These are phyloP conservation scores for Termitomyces sp. DNA, from an alignment of 768 basidiomycete species.

Conservation along the genomic window DNA sequence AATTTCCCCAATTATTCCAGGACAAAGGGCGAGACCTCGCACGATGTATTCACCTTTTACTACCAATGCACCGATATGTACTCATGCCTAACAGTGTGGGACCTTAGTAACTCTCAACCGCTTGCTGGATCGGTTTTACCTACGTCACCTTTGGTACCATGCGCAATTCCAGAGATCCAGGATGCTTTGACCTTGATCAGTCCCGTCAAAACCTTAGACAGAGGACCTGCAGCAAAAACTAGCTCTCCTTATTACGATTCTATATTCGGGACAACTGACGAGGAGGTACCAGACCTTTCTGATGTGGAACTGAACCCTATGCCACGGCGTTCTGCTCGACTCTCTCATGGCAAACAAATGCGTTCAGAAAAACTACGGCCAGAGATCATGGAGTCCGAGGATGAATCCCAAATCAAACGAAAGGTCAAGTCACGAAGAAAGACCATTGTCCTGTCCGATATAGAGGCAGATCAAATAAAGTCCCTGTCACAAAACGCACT, in stretches of 20 bases:
- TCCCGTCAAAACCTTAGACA: not conserved
- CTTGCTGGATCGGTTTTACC: slow-evolving; percentile 1
- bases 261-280: slow-evolving; percentile 17
- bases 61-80: not conserved
- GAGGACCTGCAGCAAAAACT: not conserved
- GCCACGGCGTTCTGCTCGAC: not conserved
- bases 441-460: slow-evolving; percentile 10
- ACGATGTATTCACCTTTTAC: slow-evolving; percentile 12
- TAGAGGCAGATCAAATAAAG: slow-evolving; percentile 3
- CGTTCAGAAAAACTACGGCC: not conserved
- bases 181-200: not conserved
- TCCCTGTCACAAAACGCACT: not conserved
- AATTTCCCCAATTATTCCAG: slow-evolving; percentile 3
- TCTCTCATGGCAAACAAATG: not conserved
- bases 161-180: slow-evolving; percentile 1
- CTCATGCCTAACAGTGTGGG: slow-evolving; percentile 9
- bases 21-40: slow-evolving; percentile 20
- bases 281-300: slow-evolving; percentile 21
- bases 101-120: slow-evolving; percentile 8
- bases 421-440: slow-evolving; percentile 7
- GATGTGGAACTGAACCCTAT: slow-evolving; percentile 6
- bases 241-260: slow-evolving; percentile 12
- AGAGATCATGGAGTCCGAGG: slow-evolving; percentile 9
- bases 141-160: slow-evolving; percentile 10
- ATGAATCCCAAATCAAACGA: not conserved